Conservation (phyloP, 495 filamentous ascomycete genomes). For the Penicillium samsonianum region DNA sequence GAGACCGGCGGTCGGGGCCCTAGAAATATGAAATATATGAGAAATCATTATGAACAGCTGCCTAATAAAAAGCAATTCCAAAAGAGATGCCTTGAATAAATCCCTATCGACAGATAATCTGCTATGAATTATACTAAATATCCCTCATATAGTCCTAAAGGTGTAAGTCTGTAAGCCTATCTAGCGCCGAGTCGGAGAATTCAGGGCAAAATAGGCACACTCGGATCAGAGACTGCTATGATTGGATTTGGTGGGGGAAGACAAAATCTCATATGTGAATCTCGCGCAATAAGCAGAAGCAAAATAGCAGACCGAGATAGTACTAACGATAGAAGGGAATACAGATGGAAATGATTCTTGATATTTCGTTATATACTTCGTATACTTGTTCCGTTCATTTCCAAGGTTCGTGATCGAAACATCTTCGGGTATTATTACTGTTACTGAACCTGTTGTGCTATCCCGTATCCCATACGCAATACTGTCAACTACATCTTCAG, state of each 20-base stretch:
- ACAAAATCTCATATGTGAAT: neutral
- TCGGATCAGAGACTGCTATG: slow-evolving; percentile 7
- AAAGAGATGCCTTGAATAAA: neutral
- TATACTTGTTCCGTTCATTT: neutral
- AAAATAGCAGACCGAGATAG: neutral
- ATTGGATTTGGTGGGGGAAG: slow-evolving; percentile 4
- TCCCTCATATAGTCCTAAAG: neutral
- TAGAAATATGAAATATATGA: neutral
- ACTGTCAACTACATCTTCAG: slow-evolving; percentile 15
- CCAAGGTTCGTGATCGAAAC: slow-evolving; percentile 6
- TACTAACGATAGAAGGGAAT: too few species aligned
- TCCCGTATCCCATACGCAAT: slow-evolving; percentile 25
- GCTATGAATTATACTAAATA: neutral
- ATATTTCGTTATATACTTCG: slow-evolving; percentile 1
- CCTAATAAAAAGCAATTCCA: neutral
- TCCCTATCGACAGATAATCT: neutral
- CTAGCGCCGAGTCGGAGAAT: slow-evolving; percentile 8
- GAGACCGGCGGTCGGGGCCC: neutral
- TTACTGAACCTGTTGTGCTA: slow-evolving; percentile 12
- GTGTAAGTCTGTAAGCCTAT: too few species aligned
- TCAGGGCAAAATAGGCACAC: slow-evolving; percentile 7
- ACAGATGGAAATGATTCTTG: too few species aligned
- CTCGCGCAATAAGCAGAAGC: neutral
- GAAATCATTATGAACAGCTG: neutral
- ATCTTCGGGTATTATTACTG: slow-evolving; percentile 24